Evolutionary conservation across 148 eudicot genomes (phyloP).

Genomic region (Fagopyrum tataricum): DNA sequence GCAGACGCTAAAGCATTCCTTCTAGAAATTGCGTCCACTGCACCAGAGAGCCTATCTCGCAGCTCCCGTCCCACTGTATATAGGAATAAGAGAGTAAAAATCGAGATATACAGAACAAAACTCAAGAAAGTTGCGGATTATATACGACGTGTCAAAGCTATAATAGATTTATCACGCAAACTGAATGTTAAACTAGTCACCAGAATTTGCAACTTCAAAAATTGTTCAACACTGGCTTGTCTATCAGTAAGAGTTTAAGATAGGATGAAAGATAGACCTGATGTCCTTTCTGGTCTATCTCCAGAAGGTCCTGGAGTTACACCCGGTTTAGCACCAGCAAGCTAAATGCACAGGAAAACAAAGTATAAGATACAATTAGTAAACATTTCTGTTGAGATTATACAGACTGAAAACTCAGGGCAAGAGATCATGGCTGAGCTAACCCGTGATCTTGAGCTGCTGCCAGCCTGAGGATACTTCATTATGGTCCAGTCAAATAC

Average conservation of each 20-base stretch:
- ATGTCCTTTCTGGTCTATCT: conserved; percentile 73
- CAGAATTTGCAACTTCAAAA: not conserved
- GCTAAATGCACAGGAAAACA: conserved; percentile 29
- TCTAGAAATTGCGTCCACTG: conserved; percentile 79
- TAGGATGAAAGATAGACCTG: conserved; percentile 44
- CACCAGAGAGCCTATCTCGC: conserved; percentile 72
- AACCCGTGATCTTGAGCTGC: conserved; percentile 70
- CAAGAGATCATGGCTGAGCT: conserved; percentile 16
- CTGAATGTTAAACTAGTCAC: not conserved
- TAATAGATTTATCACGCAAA: not conserved
- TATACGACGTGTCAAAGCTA: not conserved
- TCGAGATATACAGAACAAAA: conserved; percentile 3
- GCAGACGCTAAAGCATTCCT: conserved; percentile 51
- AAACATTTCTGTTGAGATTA: not conserved
- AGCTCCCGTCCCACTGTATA: conserved; percentile 63
- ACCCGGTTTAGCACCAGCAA: conserved; percentile 52
- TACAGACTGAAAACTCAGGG: not conserved
- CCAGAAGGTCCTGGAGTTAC: conserved; percentile 67
- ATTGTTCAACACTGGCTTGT: not conserved
- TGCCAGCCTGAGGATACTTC: conserved; percentile 88
- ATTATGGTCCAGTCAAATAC: conserved; percentile 95
- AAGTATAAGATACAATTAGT: not conserved
- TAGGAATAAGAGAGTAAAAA: not conserved
- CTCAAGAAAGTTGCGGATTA: not conserved
- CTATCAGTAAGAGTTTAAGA: not conserved